Base-by-base conservation (phyloP, 208 protist genomes). In the Wallacemonas sp. region DNA sequence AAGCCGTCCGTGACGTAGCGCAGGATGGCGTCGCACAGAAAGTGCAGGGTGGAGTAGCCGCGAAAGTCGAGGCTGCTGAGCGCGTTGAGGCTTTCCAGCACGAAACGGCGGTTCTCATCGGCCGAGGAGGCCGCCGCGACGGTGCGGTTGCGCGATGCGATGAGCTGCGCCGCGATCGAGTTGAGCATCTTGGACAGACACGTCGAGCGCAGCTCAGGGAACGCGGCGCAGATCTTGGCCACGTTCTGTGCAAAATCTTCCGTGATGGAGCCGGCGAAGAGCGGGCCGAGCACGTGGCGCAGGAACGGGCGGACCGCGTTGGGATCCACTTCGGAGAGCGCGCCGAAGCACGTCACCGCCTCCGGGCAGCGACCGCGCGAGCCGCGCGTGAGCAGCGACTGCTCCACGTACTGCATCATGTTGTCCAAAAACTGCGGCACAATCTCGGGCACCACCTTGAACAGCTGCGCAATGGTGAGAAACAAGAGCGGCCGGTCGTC, bases 101-200 rank as follows among this genome's bases (percentile, higher is more conserved):
- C 75, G 28, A 79, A 72, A 46, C 50, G 46, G 22, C 69, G 71
- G 42, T 77, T 65, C 16, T 69, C 70, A 50, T 84, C 75, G 31
- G 54, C 31, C 16, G 74, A 46, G 57, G 49, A 29, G 16, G 57
- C 52, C 12, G 57, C 48, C 3, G 39, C 3, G 12, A 64, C 36
- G n/a, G 59, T 33, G 29, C 67, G 74, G 20, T 74, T 71, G 48
- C 72, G 57, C 28, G 61, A 46, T 11, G 46, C 45, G 14, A 61
- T 10, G 14, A 97, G 69, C 70, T 93, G 87, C 18, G 70, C 59
- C 67, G 85, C 92, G 26, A 87, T 88, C 16, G 84, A 71, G 33
- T 94, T 84, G n/a, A 97, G 82, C 71, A 95, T 86, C 75, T 91
- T 93, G 8, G 79, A 87, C 14, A 97, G 74, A 61, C 92, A 97